Base-by-base conservation (phyloP, 495 filamentous ascomycete species). In the Penicillium crystallinum region DNA sequence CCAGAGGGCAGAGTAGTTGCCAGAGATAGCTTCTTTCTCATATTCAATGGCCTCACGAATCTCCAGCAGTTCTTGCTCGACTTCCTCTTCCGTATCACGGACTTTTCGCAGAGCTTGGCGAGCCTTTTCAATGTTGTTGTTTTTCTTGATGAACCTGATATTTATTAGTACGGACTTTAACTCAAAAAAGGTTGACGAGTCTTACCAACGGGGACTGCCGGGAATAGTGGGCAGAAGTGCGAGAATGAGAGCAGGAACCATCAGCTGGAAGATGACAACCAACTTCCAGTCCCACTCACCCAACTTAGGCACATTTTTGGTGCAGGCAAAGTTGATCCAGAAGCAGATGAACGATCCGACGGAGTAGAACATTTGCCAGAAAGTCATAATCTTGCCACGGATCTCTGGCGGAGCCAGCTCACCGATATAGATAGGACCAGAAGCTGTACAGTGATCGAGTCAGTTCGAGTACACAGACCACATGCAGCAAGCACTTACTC, bases 341-440 rank as follows among this genome's bases (percentile, higher is more conserved):
- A 77, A 82, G 57, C 81, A 82, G 57, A 85, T 81, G 64, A 83
- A 84, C 25, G 77, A 78, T 21, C 81, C 81, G 25, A 84, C 81
- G 22, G 73, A 77, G 68, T 83, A 85, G 65, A 83, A 84, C 68
- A 82, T 80, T 65, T 85, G 81, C 81, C 80, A 85, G 55, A 83
- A 81, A n/a, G 78, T 77, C 81, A 85, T 82, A 57, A 85, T 81
- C 55, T 76, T 76, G 49, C 81, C 81, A 40, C 81, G 77, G 52
- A 83, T 83, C 44, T 82, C 74, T 8, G 76, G 60, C 6, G 80
- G 79, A 6, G 81, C 75, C 17, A 85, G 61, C 49, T 85, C 81
- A 42, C 80, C 81, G 43, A 85, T 85, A 56, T 84, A 85, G 49
- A 83, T 81, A 0, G 81, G 80, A 10, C 81, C 81, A 35, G 80